Evolutionary conservation across 371 early-diverging fungal genomes (phyloP).

Genomic region (Blastocladiella emersonii): DNA sequence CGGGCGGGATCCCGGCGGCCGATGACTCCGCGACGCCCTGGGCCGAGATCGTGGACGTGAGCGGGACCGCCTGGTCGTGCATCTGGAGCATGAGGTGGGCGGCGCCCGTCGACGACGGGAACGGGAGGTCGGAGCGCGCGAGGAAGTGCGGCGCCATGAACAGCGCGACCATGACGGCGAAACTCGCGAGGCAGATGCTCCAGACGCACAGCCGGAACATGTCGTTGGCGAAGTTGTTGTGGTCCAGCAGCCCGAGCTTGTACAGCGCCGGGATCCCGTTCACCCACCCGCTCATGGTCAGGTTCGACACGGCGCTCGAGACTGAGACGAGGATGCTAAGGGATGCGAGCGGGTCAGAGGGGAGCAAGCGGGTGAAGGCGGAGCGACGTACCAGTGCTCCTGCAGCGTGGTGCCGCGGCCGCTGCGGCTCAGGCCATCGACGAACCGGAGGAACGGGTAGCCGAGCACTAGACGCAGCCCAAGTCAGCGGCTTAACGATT

Average conservation of each 20-base stretch:
- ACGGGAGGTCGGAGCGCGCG: not conserved
- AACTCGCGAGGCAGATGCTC: not conserved
- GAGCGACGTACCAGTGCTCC: not conserved
- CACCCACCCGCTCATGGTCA: not conserved
- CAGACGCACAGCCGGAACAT: not conserved
- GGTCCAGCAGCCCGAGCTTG: not conserved
- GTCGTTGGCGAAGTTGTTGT: not conserved
- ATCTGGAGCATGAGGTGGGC: not conserved
- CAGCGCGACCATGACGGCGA: not conserved
- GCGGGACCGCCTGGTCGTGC: not conserved
- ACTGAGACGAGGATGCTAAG: not conserved
- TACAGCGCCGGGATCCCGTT: not conserved
- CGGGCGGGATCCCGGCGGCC: not conserved
- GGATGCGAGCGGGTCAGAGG: too few relatives aligned
- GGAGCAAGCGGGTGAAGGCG: too few relatives aligned
- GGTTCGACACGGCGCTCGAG: not conserved
- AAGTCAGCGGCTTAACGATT: too few relatives aligned
- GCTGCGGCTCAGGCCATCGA: not conserved
- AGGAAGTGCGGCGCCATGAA: not conserved
- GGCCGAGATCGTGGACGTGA: not conserved
- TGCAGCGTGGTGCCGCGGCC: not conserved
- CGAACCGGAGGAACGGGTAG: not conserved
- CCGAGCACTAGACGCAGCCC: not conserved
- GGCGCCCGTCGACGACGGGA: not conserved
- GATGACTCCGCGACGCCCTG: too few relatives aligned